Evolutionary conservation across 2,329 filamentous ascomycete genomes (phyloP).

Genomic region (Trichoderma citrinoviride): DNA sequence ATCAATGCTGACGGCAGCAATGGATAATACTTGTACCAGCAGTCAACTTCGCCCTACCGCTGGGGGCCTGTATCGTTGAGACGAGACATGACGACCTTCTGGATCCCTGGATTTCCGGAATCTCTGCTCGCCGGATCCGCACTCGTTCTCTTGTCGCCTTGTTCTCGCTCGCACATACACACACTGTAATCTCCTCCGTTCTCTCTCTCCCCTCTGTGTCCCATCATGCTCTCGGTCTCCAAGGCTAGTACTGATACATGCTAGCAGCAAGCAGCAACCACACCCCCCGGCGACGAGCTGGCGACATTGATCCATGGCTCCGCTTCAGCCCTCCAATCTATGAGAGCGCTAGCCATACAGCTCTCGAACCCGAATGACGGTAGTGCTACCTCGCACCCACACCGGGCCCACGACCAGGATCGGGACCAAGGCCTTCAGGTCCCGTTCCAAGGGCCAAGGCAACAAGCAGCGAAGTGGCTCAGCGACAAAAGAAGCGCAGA

Average conservation of each 20-base stretch:
- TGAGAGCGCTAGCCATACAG: conserved; percentile 27
- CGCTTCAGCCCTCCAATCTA: conserved; percentile 42
- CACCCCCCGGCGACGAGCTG: conserved; percentile 1
- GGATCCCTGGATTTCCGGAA: conserved; percentile 9
- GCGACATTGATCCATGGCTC: conserved; percentile 20
- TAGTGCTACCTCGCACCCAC: conserved; percentile 22
- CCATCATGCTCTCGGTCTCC: background rate
- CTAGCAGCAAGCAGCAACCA: too few species aligned
- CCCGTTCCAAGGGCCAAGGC: conserved; percentile 11
- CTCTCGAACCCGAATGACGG: conserved; percentile 24
- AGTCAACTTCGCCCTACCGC: too few species aligned
- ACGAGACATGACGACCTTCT: background rate
- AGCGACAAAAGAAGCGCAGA: conserved; percentile 9
- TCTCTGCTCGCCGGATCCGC: background rate
- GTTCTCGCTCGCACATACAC: too few species aligned
- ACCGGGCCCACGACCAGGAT: conserved; percentile 19
- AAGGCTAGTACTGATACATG: conserved; percentile 1
- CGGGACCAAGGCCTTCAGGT: conserved; percentile 17
- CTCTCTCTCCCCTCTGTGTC: background rate
- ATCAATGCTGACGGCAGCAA: too few species aligned
- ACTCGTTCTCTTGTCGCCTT: too few species aligned
- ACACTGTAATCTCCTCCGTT: background rate
- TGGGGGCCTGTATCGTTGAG: too few species aligned
- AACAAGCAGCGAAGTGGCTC: conserved; percentile 11
- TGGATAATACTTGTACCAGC: too few species aligned